Conservation (phyloP, 1,284 basidiomycete species). For the Naganishia sp. region DNA sequence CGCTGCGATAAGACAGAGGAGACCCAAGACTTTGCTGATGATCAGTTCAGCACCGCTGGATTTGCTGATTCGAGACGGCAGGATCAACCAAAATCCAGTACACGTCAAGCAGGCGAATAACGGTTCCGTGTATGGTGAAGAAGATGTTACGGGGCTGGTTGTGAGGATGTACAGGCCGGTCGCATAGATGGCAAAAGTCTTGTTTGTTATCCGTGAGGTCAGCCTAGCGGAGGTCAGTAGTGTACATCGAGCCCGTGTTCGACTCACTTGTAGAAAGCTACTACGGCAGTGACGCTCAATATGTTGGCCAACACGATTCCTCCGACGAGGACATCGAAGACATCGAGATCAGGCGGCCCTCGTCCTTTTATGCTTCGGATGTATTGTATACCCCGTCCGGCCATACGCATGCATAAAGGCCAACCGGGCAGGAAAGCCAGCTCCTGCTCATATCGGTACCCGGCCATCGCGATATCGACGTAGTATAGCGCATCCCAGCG, state of each 20-base stretch:
- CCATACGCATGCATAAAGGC: conserved; percentile 60
- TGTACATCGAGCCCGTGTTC: neutral
- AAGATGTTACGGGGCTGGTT: conserved; percentile 73
- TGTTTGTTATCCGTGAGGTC: conserved; percentile 52
- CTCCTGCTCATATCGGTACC: conserved; percentile 76
- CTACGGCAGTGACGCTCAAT: conserved; percentile 49
- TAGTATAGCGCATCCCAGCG: conserved; percentile 93
- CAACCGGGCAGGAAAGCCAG: conserved; percentile 84
- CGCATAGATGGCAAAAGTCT: conserved; percentile 63
- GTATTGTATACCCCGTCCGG: conserved; percentile 44
- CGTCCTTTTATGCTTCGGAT: conserved; percentile 30
- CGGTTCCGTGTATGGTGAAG: conserved; percentile 78
- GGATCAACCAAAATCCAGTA: conserved; percentile 58
- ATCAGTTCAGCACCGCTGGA: conserved; percentile 2
- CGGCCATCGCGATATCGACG: conserved; percentile 61
- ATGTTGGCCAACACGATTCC: conserved; percentile 42
- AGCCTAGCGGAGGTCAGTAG: conserved; percentile 40
- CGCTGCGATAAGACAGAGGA: conserved; percentile 17
- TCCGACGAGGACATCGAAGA: conserved; percentile 39
- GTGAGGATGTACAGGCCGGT: conserved; percentile 72
- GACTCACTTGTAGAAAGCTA: conserved; percentile 64
- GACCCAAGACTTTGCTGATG: conserved; percentile 3
- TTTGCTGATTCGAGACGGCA: conserved; percentile 18
- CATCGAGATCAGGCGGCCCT: conserved; percentile 32
- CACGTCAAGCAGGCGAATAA: conserved; percentile 81